Percentiles rank a stretch among this genome's conserved stretches.
Conservation (phyloP, 2,329 filamentous ascomycete species). For the Phialophora expanda region DNA sequence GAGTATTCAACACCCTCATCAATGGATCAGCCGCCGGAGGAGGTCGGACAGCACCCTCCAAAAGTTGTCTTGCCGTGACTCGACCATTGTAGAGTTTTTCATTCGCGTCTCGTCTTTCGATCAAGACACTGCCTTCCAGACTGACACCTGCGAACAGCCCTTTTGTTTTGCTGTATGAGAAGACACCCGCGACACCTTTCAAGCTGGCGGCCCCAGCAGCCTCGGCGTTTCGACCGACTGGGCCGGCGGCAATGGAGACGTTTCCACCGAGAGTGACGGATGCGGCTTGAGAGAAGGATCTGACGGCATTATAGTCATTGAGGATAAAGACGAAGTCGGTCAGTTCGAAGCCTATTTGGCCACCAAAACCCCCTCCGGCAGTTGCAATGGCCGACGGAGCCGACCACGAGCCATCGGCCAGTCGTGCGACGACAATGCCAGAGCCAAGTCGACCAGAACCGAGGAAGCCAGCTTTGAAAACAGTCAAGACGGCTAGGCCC, state of each 20-base stretch:
- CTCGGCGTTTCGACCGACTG: constrained; percentile 92
- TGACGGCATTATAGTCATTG: constrained; percentile 86
- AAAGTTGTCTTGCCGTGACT: constrained; percentile 79
- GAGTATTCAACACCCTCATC: constrained; percentile 81
- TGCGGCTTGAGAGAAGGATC: constrained; percentile 90
- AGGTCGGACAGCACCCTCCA: constrained; percentile 76
- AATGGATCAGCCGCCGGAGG: constrained; percentile 84
- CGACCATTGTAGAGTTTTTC: constrained; percentile 90
- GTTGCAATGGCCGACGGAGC: constrained; percentile 57
- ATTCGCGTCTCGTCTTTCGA: constrained; percentile 95
- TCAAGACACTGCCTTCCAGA: constrained; percentile 87
- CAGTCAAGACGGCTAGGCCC: constrained; percentile 57
- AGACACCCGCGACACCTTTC: constrained; percentile 86
- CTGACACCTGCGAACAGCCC: constrained; percentile 95
- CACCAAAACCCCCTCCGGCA: constrained; percentile 56
- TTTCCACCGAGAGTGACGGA: constrained; percentile 94
- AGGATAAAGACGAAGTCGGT: constrained; percentile 92
- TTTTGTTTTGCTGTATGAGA: constrained; percentile 98
- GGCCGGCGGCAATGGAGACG: constrained; percentile 92
- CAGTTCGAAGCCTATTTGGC: constrained; percentile 58
- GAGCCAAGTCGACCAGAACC: constrained; percentile 58
- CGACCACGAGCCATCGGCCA: constrained; percentile 56
- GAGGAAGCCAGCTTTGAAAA: constrained; percentile 57
- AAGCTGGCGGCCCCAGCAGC: constrained; percentile 92
- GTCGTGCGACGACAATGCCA: constrained; percentile 56